A percentile compares a stretch with the other conserved stretches of the same genome.
Evolutionary conservation across 768 basidiomycete genomes (phyloP).

Genomic region (Boletales sp.): DNA sequence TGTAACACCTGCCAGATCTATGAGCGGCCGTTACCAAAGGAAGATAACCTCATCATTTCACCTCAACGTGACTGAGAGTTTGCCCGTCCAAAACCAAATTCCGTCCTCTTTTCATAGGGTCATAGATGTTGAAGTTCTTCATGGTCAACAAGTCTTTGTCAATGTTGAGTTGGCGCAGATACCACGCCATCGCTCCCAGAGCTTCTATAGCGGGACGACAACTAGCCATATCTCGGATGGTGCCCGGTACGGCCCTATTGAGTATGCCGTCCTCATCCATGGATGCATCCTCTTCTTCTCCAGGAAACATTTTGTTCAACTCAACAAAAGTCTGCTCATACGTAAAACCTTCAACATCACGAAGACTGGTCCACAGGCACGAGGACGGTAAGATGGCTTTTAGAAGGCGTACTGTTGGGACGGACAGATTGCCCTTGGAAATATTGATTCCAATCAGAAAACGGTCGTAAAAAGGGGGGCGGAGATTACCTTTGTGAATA

Average conservation of each 20-base stretch:
- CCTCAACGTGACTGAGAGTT: conserved; percentile 93
- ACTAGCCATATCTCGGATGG: conserved; percentile 70
- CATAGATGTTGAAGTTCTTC: conserved; percentile 97
- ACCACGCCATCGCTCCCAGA: conserved; percentile 92
- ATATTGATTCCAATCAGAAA: background rate
- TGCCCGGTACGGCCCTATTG: conserved; percentile 51
- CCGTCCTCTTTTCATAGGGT: conserved; percentile 89
- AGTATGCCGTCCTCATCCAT: conserved; percentile 44
- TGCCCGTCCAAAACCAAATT: conserved; percentile 90
- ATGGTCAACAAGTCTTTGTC: conserved; percentile 93
- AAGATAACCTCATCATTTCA: conserved; percentile 27
- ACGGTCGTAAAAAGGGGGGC: background rate
- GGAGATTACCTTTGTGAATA: conserved; percentile 74
- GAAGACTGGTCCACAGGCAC: conserved; percentile 88
- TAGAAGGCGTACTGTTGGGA: conserved; percentile 76
- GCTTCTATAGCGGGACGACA: conserved; percentile 74
- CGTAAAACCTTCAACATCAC: conserved; percentile 77
- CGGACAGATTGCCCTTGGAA: conserved; percentile 77
- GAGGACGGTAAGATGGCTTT: conserved; percentile 75
- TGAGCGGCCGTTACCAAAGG: conserved; percentile 4
- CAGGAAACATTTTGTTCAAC: conserved; percentile 62
- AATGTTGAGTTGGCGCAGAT: conserved; percentile 89
- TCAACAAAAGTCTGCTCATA: conserved; percentile 68
- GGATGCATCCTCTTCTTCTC: conserved; percentile 39
- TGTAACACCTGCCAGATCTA: conserved; percentile 58